A percentile compares a stretch with the other conserved stretches of the same genome.
phyloP scores from a whole-genome alignment of 176 grass and related monocot genomes.

The Triticum aestivum region DNA sequence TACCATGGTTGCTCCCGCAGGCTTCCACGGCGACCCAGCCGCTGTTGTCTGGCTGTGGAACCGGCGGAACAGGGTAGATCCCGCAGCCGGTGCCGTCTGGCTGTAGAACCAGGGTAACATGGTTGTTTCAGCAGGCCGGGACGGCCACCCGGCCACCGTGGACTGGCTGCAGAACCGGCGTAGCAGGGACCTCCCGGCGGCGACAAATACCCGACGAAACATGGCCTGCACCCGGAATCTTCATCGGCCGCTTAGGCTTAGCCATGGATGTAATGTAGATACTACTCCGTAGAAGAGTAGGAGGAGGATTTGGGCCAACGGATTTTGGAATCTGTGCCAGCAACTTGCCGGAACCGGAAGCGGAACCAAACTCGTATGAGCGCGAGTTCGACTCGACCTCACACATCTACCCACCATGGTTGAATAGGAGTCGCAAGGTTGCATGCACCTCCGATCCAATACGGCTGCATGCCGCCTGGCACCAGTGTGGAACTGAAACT shows the following conservation, averaged over 20 bases:
- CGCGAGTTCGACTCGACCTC: not conserved
- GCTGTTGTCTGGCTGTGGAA: not conserved
- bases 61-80: not conserved
- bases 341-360: not conserved
- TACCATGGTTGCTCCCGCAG: not conserved
- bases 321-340: not conserved
- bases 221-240: not conserved
- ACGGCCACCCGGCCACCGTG: not conserved
- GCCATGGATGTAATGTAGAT: not conserved
- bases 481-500: too few relatives aligned
- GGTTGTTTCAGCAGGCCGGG: not conserved
- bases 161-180: not conserved
- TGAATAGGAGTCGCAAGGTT: not conserved
- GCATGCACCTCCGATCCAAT: not conserved
- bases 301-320: not conserved
- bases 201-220: not conserved
- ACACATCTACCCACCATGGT: not conserved
- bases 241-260: not conserved
- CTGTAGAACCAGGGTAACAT: not conserved
- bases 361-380: not conserved
- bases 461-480: not conserved
- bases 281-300: not conserved
- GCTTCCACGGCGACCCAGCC: not conserved
- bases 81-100: not conserved
- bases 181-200: not conserved